Percentiles rank a stretch among this genome's conserved stretches.
phyloP scores from a whole-genome alignment of 1,284 basidiomycete genomes.

The Schizopora paradoxa region DNA sequence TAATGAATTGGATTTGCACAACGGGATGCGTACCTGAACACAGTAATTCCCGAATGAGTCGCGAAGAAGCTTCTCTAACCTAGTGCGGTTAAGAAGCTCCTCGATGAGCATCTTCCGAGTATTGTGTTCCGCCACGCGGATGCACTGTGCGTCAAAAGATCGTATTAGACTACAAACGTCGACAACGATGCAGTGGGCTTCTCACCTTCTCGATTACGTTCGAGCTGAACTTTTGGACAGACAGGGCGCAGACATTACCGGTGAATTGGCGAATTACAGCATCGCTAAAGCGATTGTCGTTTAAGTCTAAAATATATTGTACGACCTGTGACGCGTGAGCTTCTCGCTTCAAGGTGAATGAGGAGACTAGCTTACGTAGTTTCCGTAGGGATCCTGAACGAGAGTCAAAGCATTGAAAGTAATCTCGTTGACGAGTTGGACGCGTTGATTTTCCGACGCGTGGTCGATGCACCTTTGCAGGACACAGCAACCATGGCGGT shows the following conservation, averaged over 20 bases:
- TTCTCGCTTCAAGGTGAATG: constrained; percentile 2
- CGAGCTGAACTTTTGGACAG: constrained; percentile 97
- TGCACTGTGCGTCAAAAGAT: constrained; percentile 58
- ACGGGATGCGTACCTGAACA: constrained; percentile 60
- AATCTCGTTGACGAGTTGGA: constrained; percentile 98
- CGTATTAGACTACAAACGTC: constrained; percentile 4
- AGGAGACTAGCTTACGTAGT: constrained; percentile 63
- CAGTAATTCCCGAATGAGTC: constrained; percentile 96
- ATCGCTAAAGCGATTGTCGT: constrained; percentile 97
- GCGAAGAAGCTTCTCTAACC: constrained; percentile 91
- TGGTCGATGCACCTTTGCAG: constrained; percentile 98
- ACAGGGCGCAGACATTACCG: constrained; percentile 96
- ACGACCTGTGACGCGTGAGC: constrained; percentile 55
- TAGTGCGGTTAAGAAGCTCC: constrained; percentile 90
- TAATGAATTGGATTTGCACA: constrained; percentile 9
- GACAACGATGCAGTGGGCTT: no score
- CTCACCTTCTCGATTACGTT: constrained; percentile 89
- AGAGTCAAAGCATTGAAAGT: constrained; percentile 97
- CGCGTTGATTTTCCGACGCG: constrained; percentile 90
- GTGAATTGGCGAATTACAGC: constrained; percentile 96
- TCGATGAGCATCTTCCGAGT: constrained; percentile 95
- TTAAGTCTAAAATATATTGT: constrained; percentile 96
- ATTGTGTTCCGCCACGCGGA: constrained; percentile 93
- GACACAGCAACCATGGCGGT: constrained; percentile 98
- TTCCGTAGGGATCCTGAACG: constrained; percentile 98